These are phyloP conservation scores for Scedosporium dehoogii DNA, from an alignment of 2,329 filamentous ascomycete species.

Conservation along the genomic window DNA sequence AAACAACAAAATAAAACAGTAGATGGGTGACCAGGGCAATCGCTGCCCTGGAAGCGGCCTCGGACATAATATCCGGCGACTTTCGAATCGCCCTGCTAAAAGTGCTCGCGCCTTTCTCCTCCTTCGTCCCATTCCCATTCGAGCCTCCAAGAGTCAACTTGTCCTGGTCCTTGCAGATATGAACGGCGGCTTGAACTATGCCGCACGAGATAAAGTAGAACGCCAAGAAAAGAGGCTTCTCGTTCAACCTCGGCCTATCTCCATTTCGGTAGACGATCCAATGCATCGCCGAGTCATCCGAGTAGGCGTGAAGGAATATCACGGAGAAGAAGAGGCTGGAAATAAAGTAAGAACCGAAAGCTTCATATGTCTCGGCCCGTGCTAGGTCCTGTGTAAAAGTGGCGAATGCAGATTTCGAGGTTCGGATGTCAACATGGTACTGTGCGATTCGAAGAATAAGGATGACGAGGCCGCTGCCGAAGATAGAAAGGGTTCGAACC, in stretches of 20 bases:
- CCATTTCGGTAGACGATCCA: constrained; percentile 64
- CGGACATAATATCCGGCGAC: constrained; percentile 28
- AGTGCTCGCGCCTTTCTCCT: constrained; percentile 12
- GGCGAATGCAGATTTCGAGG: constrained; percentile 57
- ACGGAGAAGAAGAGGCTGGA: constrained; percentile 75
- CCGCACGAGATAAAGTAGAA: constrained; percentile 61
- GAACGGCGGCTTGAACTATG: constrained; percentile 55
- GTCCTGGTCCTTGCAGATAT: constrained; percentile 68
- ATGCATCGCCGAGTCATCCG: constrained; percentile 50
- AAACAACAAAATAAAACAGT: constrained; percentile 49
- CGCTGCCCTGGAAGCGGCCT: constrained; percentile 29
- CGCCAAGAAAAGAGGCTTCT: constrained; percentile 73
- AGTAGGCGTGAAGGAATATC: constrained; percentile 65
- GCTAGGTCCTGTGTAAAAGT: constrained; percentile 50
- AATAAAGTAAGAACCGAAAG: constrained; percentile 63
- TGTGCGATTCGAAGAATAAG: constrained; percentile 81
- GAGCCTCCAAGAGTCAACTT: constrained; percentile 36
- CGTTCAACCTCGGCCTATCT: constrained; percentile 71
- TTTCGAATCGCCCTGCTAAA: constrained; percentile 25
- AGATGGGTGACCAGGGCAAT: constrained; percentile 34
- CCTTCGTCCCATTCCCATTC: constrained; percentile 10
- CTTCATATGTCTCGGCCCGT: constrained; percentile 54
- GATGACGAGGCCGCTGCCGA: constrained; percentile 64
- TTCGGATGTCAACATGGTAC: constrained; percentile 65
- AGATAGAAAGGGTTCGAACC: constrained; percentile 64